A percentile compares a stretch with the other conserved stretches of the same genome.
phyloP scores from a whole-genome alignment of 768 basidiomycete genomes.

The Tulasnella sp. region DNA sequence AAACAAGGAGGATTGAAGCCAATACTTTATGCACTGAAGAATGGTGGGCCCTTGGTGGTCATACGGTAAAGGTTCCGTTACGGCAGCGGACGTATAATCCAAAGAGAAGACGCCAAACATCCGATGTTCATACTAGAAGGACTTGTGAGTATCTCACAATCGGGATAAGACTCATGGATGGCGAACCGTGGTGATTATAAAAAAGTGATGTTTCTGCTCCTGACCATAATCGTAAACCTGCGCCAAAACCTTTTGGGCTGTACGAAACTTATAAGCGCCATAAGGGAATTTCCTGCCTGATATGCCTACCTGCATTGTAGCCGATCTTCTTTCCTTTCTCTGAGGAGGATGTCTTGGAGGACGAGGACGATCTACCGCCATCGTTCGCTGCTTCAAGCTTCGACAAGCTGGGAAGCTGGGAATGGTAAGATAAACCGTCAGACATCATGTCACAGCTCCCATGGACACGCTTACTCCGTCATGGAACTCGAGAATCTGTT shows the following conservation, averaged over 20 bases:
- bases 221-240: constrained; percentile 3
- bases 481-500: neutral
- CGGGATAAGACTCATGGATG: neutral
- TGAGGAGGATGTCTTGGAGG: neutral
- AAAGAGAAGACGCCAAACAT: neutral
- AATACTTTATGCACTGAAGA: neutral
- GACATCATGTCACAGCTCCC: no score
- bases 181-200: neutral
- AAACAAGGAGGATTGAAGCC: neutral
- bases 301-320: no score
- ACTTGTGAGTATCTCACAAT: neutral
- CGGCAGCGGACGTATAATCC: neutral
- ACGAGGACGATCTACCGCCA: no score
- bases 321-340: neutral
- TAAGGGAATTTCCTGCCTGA: no score
- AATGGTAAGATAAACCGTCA: no score
- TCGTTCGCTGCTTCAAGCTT: neutral
- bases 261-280: neutral
- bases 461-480: neutral
- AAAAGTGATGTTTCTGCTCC: neutral
- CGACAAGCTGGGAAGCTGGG: no score
- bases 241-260: neutral
- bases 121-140: neutral
- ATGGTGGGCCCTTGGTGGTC: neutral
- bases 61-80: neutral